phyloP scores from a whole-genome alignment of 352 stramenopile species.

The Globisporangium takayamanum region DNA sequence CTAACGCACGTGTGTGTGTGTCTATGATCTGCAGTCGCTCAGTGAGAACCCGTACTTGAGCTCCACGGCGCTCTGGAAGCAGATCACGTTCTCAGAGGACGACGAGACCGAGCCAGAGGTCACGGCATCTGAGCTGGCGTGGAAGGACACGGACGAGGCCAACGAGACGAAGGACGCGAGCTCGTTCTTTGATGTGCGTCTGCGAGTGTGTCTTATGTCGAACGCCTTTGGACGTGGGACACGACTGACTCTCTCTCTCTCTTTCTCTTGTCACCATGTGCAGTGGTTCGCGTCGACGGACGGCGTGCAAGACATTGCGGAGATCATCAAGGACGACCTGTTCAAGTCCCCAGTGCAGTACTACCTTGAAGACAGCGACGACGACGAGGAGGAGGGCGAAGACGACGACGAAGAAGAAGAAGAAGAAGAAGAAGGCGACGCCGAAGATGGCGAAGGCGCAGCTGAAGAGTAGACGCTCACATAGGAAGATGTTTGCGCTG shows the following conservation, averaged over 20 bases:
- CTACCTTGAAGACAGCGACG: conserved; percentile 38
- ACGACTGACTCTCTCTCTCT: neutral
- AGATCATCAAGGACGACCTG: conserved; percentile 78
- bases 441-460: conserved; percentile 23
- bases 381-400: conserved; percentile 34
- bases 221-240: neutral
- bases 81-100: conserved; percentile 58
- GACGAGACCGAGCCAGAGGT: conserved; percentile 48
- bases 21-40: conserved; percentile 31
- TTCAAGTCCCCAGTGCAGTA: conserved; percentile 69
- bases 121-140: conserved; percentile 44
- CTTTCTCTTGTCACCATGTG: conserved; percentile 8
- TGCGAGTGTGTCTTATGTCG: neutral
- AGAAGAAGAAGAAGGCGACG: conserved; percentile 16
- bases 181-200: conserved; percentile 49
- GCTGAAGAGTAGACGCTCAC: conserved; percentile 18
- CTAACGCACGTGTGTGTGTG: neutral
- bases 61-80: conserved; percentile 53
- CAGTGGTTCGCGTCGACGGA: conserved; percentile 59
- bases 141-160: conserved; percentile 51
- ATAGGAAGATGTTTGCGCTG: too few species aligned
- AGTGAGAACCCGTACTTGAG: conserved; percentile 64
- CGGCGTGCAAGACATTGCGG: conserved; percentile 47
- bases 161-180: conserved; percentile 40
- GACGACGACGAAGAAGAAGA: conserved; percentile 21